These are phyloP conservation scores for Myriosclerotinia scirpicola DNA, from an alignment of 2,329 filamentous ascomycete species.

Conservation along the genomic window DNA sequence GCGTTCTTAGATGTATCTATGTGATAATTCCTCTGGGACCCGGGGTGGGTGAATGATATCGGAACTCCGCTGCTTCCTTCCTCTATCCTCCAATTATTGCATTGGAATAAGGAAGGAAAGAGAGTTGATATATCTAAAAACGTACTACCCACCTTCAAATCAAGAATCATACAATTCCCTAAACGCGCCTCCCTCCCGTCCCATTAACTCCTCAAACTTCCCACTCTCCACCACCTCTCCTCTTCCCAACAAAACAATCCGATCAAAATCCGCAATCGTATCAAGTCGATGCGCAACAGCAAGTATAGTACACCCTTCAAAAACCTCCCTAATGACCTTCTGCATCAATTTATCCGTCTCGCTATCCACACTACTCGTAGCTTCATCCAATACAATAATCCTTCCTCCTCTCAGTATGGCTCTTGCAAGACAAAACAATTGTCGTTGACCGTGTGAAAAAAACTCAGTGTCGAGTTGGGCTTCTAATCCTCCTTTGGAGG, in stretches of 20 bases:
- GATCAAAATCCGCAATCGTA: constrained; percentile 49
- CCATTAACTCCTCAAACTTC: constrained; percentile 7
- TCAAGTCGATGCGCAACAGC: constrained; percentile 43
- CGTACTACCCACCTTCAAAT: not conserved
- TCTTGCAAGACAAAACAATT: constrained; percentile 51
- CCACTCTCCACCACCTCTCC: constrained; percentile 19
- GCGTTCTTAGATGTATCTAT: too few species aligned
- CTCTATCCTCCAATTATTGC: not conserved
- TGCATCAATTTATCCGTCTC: constrained; percentile 58
- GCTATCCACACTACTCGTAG: constrained; percentile 54
- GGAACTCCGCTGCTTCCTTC: not conserved
- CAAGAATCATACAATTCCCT: constrained; percentile 29
- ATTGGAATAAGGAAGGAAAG: not conserved
- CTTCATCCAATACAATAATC: constrained; percentile 47
- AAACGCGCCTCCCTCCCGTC: constrained; percentile 40
- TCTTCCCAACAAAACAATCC: constrained; percentile 19
- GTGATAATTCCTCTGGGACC: not conserved
- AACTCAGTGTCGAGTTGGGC: constrained; percentile 55
- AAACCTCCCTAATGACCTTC: constrained; percentile 52
- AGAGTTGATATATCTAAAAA: not conserved
- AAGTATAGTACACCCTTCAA: constrained; percentile 55
- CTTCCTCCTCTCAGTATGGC: constrained; percentile 45
- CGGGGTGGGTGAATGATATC: not conserved
- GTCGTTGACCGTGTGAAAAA: constrained; percentile 58
- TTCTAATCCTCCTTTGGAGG: constrained; percentile 31